Percentiles rank a stretch among this genome's conserved stretches.
phyloP scores from a whole-genome alignment of 176 grass and related monocot species.

The Secale cereale region DNA sequence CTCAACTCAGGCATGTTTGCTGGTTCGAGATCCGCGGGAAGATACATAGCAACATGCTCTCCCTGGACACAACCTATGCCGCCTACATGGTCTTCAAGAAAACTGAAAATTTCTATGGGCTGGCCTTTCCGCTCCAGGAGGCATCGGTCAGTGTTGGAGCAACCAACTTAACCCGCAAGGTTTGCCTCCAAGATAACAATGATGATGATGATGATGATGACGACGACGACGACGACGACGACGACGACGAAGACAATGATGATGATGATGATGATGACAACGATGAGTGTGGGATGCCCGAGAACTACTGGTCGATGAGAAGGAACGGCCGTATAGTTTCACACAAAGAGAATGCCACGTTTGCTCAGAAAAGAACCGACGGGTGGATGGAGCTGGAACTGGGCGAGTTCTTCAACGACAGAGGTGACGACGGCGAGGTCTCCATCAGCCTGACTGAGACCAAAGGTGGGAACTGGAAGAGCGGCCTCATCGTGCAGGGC shows the following conservation, averaged over 20 bases:
- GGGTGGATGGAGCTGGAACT: conserved; percentile 65
- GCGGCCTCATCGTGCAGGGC: conserved; percentile 55
- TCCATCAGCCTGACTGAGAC: conserved; percentile 42
- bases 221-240: neutral
- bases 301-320: neutral
- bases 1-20: conserved; percentile 40
- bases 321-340: too few species aligned
- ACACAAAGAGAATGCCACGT: neutral
- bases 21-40: conserved; percentile 58
- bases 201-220: neutral
- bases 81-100: conserved; percentile 54
- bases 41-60: conserved; percentile 47
- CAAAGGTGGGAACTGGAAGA: conserved; percentile 33
- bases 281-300: neutral
- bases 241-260: too few species aligned
- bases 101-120: neutral
- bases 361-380: conserved; percentile 20
- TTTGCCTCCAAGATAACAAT: conserved; percentile 15
- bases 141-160: neutral
- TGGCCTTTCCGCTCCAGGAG: conserved; percentile 3
- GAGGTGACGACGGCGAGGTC: conserved; percentile 45
- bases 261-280: too few species aligned
- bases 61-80: conserved; percentile 29
- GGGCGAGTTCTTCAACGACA: conserved; percentile 38
- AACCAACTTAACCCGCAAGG: neutral